These are phyloP conservation scores for Umbellularia californica DNA, from an alignment of 164 flowering plant genomes.

Conservation along the genomic window DNA sequence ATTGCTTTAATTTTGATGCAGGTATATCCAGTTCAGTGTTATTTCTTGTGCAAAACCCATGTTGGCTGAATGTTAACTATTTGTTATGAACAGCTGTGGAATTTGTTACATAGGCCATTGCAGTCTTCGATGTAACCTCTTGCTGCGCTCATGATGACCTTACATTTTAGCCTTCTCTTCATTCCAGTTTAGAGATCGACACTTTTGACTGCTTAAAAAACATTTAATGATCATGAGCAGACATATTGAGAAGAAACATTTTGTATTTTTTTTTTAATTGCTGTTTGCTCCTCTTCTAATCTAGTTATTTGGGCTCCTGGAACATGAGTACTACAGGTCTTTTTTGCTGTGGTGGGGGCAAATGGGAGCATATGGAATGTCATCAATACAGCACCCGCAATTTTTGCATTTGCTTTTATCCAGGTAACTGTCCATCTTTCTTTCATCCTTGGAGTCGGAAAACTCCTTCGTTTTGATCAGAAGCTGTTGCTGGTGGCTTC, in stretches of 20 bases:
- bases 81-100: too few species aligned
- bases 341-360: slow-evolving; percentile 85
- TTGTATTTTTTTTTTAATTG: too few species aligned
- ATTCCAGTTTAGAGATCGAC: neutral
- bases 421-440: slow-evolving; percentile 73
- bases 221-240: neutral
- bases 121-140: too few species aligned
- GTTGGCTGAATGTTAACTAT: neutral
- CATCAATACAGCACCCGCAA: slow-evolving; percentile 70
- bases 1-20: slow-evolving; percentile 71
- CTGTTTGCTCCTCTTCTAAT: neutral
- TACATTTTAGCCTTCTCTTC: too few species aligned
- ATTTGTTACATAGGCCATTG: too few species aligned
- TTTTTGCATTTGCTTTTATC: slow-evolving; percentile 74
- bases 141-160: too few species aligned
- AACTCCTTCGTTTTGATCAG: slow-evolving; percentile 51
- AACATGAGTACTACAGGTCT: slow-evolving; percentile 44
- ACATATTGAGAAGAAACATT: too few species aligned
- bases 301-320: neutral
- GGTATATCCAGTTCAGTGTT: slow-evolving; percentile 30
- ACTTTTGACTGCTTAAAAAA: neutral
- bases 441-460: slow-evolving; percentile 70
- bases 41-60: too few species aligned
- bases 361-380: slow-evolving; percentile 80
- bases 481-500: slow-evolving; percentile 77